Evolutionary conservation across 2,329 filamentous ascomycete species (phyloP).

Genomic region (Pseudogymnoascus sp.): DNA sequence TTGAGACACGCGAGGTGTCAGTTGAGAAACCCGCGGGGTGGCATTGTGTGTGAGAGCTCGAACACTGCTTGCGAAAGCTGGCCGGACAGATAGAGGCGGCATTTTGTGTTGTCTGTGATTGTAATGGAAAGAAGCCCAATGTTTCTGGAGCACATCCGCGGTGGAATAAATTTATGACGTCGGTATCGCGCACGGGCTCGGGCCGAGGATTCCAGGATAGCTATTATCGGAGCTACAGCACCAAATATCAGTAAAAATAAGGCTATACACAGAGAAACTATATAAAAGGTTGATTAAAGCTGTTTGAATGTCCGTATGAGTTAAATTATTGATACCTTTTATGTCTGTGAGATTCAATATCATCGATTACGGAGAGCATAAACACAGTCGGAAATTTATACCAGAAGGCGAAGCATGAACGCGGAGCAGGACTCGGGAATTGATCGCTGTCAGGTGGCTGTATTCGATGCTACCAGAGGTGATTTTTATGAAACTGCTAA

Average conservation of each 20-base stretch:
- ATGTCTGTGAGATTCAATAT: not conserved
- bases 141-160: not conserved
- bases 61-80: constrained; percentile 1
- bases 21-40: not conserved
- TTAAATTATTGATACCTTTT: not conserved
- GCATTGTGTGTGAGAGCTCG: not conserved
- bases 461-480: not conserved
- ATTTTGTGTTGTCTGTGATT: not conserved
- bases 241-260: not conserved
- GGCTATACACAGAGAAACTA: not conserved
- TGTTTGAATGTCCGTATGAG: not conserved
- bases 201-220: not conserved
- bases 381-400: not conserved
- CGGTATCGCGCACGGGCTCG: not conserved
- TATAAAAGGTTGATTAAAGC: not conserved
- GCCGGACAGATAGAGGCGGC: not conserved
- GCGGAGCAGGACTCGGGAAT: not conserved
- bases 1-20: constrained; percentile 5
- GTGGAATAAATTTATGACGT: constrained; percentile 5
- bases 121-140: not conserved
- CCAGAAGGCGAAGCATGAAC: not conserved
- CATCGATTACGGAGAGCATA: not conserved
- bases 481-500: constrained; percentile 1
- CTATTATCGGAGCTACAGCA: not conserved
- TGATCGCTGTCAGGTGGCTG: not conserved